A percentile compares a stretch with the other conserved stretches of the same genome.
Evolutionary conservation across 768 basidiomycete species (phyloP).

Genomic region (Leccinum truebloodii): DNA sequence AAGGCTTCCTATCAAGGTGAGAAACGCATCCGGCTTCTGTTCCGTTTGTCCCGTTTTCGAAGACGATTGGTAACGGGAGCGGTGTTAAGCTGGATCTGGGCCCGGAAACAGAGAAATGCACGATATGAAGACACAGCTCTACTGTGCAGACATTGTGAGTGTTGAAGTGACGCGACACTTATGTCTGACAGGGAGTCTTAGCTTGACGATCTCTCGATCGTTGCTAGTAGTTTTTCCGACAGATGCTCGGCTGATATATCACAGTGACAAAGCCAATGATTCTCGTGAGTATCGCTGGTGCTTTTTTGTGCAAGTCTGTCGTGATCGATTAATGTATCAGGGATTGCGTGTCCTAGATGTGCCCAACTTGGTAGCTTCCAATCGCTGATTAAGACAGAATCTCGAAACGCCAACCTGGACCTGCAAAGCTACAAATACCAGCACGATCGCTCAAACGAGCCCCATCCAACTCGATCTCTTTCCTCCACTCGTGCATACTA

Average conservation of each 20-base stretch:
- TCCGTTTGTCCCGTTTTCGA: not conserved
- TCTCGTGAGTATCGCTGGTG: constrained; percentile 13
- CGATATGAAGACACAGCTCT: too few species aligned
- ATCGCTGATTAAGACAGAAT: constrained; percentile 1
- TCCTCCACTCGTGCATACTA: not conserved
- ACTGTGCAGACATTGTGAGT: not conserved
- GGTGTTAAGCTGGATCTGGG: too few species aligned
- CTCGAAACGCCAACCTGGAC: not conserved
- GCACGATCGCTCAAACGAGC: not conserved
- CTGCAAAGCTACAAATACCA: constrained; percentile 17
- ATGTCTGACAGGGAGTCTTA: not conserved
- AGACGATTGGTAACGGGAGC: not conserved
- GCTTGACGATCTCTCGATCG: not conserved
- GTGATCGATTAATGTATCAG: too few species aligned
- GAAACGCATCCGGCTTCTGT: not conserved
- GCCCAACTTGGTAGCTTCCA: constrained; percentile 6
- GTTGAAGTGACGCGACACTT: not conserved
- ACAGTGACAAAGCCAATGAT: constrained; percentile 4
- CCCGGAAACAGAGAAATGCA: not conserved
- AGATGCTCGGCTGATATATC: not conserved
- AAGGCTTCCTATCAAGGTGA: not conserved
- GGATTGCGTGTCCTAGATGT: constrained; percentile 13
- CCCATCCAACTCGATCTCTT: not conserved
- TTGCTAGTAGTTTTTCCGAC: not conserved
- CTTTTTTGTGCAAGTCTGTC: constrained; percentile 15